phyloP scores from a whole-genome alignment of 495 filamentous ascomycete species.

The Daldinia decipiens region DNA sequence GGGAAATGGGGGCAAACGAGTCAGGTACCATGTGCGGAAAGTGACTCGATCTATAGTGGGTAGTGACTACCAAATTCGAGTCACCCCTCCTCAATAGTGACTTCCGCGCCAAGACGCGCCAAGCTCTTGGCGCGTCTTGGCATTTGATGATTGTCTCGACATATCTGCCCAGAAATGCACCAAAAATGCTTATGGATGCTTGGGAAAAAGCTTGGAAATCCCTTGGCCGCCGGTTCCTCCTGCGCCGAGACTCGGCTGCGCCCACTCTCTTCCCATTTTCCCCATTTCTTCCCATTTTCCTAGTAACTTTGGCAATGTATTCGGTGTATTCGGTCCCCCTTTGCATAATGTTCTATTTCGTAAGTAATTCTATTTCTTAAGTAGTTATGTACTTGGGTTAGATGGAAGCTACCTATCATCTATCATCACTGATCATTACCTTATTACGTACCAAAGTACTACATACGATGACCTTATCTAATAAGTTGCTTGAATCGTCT shows the following conservation, averaged over 20 bases:
- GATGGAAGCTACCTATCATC: no score
- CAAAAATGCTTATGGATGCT: constrained; percentile 40
- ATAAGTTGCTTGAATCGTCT: constrained; percentile 13
- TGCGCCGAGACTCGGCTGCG: constrained; percentile 49
- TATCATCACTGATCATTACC: constrained; percentile 31
- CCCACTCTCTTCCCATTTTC: constrained; percentile 41
- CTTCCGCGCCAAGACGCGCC: constrained; percentile 46
- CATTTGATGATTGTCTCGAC: constrained; percentile 52
- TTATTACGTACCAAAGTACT: constrained; percentile 36
- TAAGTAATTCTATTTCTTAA: neutral
- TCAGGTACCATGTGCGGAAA: constrained; percentile 36
- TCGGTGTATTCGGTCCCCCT: neutral
- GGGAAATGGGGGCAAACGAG: constrained; percentile 39
- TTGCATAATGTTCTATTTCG: neutral
- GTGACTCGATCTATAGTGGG: constrained; percentile 29
- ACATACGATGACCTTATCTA: constrained; percentile 14
- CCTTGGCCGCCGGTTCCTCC: constrained; percentile 46
- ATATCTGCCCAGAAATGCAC: constrained; percentile 41
- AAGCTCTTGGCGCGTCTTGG: constrained; percentile 54
- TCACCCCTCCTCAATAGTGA: constrained; percentile 44
- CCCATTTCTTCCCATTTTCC: constrained; percentile 22
- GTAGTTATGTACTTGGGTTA: neutral
- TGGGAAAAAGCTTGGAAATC: constrained; percentile 27
- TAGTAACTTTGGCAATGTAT: neutral
- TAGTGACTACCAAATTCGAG: constrained; percentile 28